Evolutionary conservation across 371 early-diverging fungal species (phyloP).

Genomic region (Mucor piriformis): DNA sequence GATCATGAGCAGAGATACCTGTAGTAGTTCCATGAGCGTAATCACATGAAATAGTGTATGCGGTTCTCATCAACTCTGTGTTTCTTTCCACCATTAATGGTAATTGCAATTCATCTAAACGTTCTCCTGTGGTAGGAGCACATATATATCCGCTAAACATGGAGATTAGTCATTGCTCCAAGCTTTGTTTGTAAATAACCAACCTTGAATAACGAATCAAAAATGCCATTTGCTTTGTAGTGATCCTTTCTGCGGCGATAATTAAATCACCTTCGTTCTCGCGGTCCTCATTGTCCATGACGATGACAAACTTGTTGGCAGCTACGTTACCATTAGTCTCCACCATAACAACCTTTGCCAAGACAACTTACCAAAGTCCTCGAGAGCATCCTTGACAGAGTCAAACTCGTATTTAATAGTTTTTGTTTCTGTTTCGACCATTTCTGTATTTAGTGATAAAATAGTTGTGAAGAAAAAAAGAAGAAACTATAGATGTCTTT

Average conservation of each 20-base stretch:
- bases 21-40: slow-evolving; percentile 86
- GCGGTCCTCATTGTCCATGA: slow-evolving; percentile 94
- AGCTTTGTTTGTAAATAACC: not conserved
- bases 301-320: slow-evolving; percentile 83
- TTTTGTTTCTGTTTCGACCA: slow-evolving; percentile 17
- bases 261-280: slow-evolving; percentile 98
- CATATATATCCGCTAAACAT: slow-evolving; percentile 86
- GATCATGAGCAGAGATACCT: slow-evolving; percentile 93
- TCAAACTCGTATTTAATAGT: slow-evolving; percentile 54
- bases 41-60: slow-evolving; percentile 93
- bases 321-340: slow-evolving; percentile 15
- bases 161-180: not conserved
- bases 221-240: slow-evolving; percentile 92
- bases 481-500: not conserved
- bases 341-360: no score
- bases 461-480: not conserved
- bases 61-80: slow-evolving; percentile 88
- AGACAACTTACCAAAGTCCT: slow-evolving; percentile 66
- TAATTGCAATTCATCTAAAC: slow-evolving; percentile 80
- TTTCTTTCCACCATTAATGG: slow-evolving; percentile 94
- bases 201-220: slow-evolving; percentile 90
- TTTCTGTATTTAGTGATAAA: not conserved
- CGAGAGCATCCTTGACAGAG: slow-evolving; percentile 73
- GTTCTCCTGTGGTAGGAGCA: slow-evolving; percentile 75
- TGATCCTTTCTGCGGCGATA: slow-evolving; percentile 88